Evolutionary conservation across 495 filamentous ascomycete species (phyloP).

Genomic region (Entonaema liquescens): DNA sequence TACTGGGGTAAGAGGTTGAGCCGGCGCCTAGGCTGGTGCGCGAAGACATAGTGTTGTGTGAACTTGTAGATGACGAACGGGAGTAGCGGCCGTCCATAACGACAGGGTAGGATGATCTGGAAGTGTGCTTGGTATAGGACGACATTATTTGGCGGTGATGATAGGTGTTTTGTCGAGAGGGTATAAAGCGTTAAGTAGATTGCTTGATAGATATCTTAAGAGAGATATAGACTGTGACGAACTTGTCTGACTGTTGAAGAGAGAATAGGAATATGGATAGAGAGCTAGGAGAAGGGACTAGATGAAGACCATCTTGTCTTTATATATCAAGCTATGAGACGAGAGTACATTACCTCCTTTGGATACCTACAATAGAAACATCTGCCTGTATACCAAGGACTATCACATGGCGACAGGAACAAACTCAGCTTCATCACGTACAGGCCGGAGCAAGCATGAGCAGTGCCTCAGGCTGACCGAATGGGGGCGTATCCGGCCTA

Average conservation of each 20-base stretch:
- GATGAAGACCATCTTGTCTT: constrained; percentile 7
- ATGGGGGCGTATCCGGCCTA: constrained; percentile 19
- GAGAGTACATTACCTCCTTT: constrained; percentile 22
- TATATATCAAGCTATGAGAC: constrained; percentile 1
- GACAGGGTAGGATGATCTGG: constrained; percentile 4
- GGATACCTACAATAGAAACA: neutral
- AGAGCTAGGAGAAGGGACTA: constrained; percentile 9
- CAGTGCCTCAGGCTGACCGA: constrained; percentile 36
- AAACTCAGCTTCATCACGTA: constrained; percentile 14
- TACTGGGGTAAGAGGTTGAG: constrained; percentile 14
- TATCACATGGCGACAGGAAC: constrained; percentile 10
- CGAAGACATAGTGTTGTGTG: constrained; percentile 27
- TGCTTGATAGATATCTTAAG: constrained; percentile 1
- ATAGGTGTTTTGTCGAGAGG: neutral
- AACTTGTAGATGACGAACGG: constrained; percentile 4
- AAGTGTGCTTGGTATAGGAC: constrained; percentile 12
- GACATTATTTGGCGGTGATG: constrained; percentile 6
- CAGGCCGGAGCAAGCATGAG: constrained; percentile 14
- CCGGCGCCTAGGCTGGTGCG: neutral
- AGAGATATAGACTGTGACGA: neutral
- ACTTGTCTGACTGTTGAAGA: constrained; percentile 13
- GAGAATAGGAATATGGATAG: constrained; percentile 1
- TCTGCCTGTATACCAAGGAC: constrained; percentile 10
- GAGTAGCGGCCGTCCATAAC: constrained; percentile 9
- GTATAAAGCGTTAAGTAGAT: neutral